phyloP scores from a whole-genome alignment of 345 rosid species.

The Salix brachista region DNA sequence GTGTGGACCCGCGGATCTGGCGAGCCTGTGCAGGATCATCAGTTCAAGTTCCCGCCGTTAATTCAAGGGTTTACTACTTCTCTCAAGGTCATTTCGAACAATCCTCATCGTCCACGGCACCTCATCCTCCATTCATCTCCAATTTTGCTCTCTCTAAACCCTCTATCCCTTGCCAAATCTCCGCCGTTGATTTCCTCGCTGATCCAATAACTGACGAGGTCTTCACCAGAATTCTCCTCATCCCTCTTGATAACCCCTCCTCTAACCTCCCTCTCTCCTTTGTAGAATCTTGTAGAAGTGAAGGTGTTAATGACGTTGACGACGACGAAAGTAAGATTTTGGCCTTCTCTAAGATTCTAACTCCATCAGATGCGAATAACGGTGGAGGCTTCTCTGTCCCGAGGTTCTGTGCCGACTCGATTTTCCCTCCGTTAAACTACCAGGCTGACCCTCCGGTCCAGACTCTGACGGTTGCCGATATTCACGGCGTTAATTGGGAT shows the following conservation, averaged over 20 bases:
- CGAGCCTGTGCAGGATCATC: constrained; percentile 73
- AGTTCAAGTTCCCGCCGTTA: constrained; percentile 50
- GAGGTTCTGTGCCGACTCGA: constrained; percentile 79
- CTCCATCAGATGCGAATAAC: constrained; percentile 90
- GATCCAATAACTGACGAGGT: constrained; percentile 80
- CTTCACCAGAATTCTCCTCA: constrained; percentile 46
- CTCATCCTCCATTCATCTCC: constrained; percentile 11
- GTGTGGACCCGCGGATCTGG: constrained; percentile 66
- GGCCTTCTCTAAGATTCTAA: constrained; percentile 66
- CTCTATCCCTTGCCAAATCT: constrained; percentile 41
- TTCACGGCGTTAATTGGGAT: constrained; percentile 65
- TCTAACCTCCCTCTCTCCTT: background rate
- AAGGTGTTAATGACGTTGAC: constrained; percentile 23
- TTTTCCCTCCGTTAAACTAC: constrained; percentile 75
- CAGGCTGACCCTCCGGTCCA: constrained; percentile 82
- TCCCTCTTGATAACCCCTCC: constrained; percentile 16
- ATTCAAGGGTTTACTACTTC: constrained; percentile 78
- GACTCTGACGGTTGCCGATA: constrained; percentile 59
- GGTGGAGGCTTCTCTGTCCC: constrained; percentile 98
- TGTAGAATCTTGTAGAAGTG: constrained; percentile 12
- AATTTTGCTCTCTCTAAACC: constrained; percentile 26
- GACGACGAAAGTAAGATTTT: constrained; percentile 35
- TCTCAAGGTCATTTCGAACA: constrained; percentile 86
- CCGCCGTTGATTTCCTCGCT: constrained; percentile 52
- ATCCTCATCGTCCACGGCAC: constrained; percentile 27